Evolutionary conservation across 371 early-diverging fungal species (phyloP), one percentile per base, ranked within the genome.

Genomic region (Nematocida ausubeli): DNA sequence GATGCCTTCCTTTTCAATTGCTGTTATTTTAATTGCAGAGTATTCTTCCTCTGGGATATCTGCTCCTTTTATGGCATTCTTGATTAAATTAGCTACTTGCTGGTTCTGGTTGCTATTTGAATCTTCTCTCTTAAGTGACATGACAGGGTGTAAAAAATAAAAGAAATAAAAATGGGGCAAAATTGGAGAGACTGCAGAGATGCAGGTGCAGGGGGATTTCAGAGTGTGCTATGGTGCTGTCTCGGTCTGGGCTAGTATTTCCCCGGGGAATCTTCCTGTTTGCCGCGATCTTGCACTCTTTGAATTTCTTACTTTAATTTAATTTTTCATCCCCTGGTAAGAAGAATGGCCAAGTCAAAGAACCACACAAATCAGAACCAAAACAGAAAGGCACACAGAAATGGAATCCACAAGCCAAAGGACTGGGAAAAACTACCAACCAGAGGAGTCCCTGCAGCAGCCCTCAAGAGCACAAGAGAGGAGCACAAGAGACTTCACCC

Each of bases 321-420:
- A 81, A 82, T 81, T 82, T 50, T 81, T 83, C 80, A 35, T 37
- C 60, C 81, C 80, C 70, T 62, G 39, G 35, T 54, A 60, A 37
- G 14, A 60, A 60, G 19, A 60, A 92, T 93, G 93, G 88, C 94
- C 88, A 94, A 94, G 90, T 91, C 92, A 80, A 94, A 95, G 93
- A 96, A 98, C 90, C 96, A 95, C 91, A 96, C 97, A 88, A 95
- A 95, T 91, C 94, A 95, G 92, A 96, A 96, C 92, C 96, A 96
- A 89, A 94, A 80, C 80, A 80, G 72, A 54, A 87, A 87, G 62
- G 72, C 78, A 40, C 87, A 87, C 66, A 70, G 84, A 49, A 85
- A 82, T 52, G 86, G 86, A 62, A 86, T 86, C 5, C 84, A 86
- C 67, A 84, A 83, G 70, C 80, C 80, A 37, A 82, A 70, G 44